A percentile compares a stretch with the other conserved stretches of the same genome.
Conservation (phyloP, 495 filamentous ascomycete species). For the Symbiotaphrina buchneri region DNA sequence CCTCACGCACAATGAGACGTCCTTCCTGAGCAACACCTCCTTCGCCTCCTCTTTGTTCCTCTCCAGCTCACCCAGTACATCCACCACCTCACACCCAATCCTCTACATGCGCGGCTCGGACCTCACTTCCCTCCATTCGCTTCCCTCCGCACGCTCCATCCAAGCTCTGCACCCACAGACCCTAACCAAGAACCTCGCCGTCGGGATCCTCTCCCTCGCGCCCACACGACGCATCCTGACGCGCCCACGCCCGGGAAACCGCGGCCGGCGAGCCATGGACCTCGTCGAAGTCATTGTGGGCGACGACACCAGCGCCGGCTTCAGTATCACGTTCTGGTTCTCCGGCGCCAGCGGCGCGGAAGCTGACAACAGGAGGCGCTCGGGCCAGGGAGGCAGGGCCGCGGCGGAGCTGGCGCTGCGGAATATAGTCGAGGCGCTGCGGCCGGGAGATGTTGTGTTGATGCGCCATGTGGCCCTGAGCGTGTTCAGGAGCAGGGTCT, state of each 20-base stretch:
- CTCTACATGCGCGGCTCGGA: too few relatives aligned
- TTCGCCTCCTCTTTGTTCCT: too few relatives aligned
- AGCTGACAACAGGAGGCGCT: too few relatives aligned
- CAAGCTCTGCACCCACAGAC: conserved; percentile 53
- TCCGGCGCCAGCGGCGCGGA: too few relatives aligned
- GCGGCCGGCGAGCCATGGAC: conserved; percentile 20
- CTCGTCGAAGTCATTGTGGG: conserved; percentile 63
- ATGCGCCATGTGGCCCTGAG: conserved; percentile 55
- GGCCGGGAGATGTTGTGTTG: conserved; percentile 51
- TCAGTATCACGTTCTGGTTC: conserved; percentile 72
- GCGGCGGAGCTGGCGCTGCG: too few relatives aligned
- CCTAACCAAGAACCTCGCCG: conserved; percentile 54
- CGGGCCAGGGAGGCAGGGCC: too few relatives aligned
- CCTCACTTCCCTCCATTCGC: conserved; percentile 43
- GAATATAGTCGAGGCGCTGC: conserved; percentile 26
- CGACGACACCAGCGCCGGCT: conserved; percentile 67
- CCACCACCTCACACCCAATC: too few relatives aligned
- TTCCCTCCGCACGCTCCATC: conserved; percentile 50
- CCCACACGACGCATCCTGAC: conserved; percentile 33
- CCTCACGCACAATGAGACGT: too few relatives aligned
- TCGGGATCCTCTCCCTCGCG: conserved; percentile 50
- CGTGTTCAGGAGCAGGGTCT: conserved; percentile 47
- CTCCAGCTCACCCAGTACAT: too few relatives aligned
- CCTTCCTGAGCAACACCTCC: too few relatives aligned
- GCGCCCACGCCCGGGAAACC: conserved; percentile 22